phyloP scores from a whole-genome alignment of 2,329 filamentous ascomycete genomes.

The Grosmannia penicillata region DNA sequence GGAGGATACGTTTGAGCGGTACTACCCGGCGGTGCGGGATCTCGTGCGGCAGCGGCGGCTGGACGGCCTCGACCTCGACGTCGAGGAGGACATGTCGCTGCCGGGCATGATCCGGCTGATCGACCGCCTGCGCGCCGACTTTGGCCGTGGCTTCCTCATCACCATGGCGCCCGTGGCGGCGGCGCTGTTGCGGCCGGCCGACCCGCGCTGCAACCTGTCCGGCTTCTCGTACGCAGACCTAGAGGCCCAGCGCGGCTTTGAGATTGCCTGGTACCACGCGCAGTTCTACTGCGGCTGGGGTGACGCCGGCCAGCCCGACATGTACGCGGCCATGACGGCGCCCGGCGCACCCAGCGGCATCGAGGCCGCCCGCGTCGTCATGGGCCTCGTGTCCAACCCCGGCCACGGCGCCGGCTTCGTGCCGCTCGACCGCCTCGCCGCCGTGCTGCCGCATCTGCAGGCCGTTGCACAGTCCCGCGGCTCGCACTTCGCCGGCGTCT shows the following conservation, averaged over 20 bases:
- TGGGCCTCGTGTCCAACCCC: slow-evolving; percentile 62
- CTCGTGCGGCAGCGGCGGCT: slow-evolving; percentile 43
- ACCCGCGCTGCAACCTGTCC: slow-evolving; percentile 48
- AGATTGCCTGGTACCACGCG: slow-evolving; percentile 67
- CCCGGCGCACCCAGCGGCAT: slow-evolving; percentile 52
- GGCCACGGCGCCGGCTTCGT: slow-evolving; percentile 55
- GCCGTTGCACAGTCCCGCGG: neutral
- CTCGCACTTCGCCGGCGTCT: slow-evolving; percentile 54
- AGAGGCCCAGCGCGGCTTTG: slow-evolving; percentile 44
- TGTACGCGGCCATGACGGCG: slow-evolving; percentile 36
- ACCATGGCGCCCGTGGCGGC: slow-evolving; percentile 67
- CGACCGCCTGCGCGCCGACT: slow-evolving; percentile 49
- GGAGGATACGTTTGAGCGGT: slow-evolving; percentile 55
- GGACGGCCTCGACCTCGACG: slow-evolving; percentile 57
- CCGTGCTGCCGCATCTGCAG: slow-evolving; percentile 37
- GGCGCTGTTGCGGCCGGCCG: slow-evolving; percentile 43
- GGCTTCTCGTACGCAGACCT: slow-evolving; percentile 63
- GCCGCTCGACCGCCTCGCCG: slow-evolving; percentile 37
- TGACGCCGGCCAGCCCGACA: slow-evolving; percentile 35
- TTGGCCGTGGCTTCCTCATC: slow-evolving; percentile 53
- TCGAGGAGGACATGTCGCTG: slow-evolving; percentile 60
- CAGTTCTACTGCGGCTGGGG: slow-evolving; percentile 84
- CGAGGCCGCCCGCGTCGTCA: slow-evolving; percentile 56
- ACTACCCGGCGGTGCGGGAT: slow-evolving; percentile 50
- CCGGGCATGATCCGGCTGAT: slow-evolving; percentile 46